These are phyloP conservation scores for Botrytis porri DNA, from an alignment of 2,329 filamentous ascomycete species.

Conservation along the genomic window DNA sequence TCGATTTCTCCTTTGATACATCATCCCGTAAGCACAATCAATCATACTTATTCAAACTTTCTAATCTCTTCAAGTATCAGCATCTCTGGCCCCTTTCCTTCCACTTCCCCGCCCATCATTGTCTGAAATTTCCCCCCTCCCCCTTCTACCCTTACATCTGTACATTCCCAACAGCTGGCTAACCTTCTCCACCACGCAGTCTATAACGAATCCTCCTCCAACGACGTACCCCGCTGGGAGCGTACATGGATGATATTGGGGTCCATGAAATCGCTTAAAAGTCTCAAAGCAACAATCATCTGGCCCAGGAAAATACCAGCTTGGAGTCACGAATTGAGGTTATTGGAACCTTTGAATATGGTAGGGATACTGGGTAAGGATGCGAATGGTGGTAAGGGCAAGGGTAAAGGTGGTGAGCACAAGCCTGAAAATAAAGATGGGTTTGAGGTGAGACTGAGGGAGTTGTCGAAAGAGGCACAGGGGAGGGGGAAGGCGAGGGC, in stretches of 20 bases:
- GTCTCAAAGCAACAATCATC: conserved; percentile 22
- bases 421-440: neutral
- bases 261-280: conserved; percentile 25
- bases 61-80: neutral
- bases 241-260: conserved; percentile 28
- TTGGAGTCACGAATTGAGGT: conserved; percentile 23
- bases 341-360: conserved; percentile 26
- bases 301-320: conserved; percentile 23
- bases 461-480: conserved; percentile 13
- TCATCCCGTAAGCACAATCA: neutral
- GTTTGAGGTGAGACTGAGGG: conserved; percentile 25
- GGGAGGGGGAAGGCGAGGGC: conserved; percentile 17
- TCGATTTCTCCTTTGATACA: conserved; percentile 26
- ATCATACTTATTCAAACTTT: neutral
- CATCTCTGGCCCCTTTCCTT: neutral
- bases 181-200: neutral
- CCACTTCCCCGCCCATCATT: neutral
- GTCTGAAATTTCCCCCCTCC: neutral
- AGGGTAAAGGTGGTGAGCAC: neutral
- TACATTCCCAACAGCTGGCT: neutral
- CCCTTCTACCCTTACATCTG: neutral
- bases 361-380: conserved; percentile 19
- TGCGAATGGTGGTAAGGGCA: neutral
- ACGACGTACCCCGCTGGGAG: conserved; percentile 27
- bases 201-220: conserved; percentile 19